Evolutionary conservation across 805 yeast species (phyloP).

Genomic region (Zygosaccharomyces lentus): DNA sequence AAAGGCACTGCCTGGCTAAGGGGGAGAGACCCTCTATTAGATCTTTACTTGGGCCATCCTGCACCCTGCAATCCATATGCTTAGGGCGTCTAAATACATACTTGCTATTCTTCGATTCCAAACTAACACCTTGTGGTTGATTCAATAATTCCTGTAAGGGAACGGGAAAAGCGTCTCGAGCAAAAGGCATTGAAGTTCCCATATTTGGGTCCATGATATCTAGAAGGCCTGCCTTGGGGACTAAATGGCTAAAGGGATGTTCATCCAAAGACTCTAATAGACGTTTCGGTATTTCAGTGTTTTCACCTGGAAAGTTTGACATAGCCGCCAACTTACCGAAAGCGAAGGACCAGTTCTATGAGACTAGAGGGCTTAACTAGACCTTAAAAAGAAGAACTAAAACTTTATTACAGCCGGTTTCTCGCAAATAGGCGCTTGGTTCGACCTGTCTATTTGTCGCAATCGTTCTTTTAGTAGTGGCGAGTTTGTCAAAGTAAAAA

Average conservation of each 20-base stretch:
- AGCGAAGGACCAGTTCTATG: neutral
- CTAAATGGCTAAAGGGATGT: conserved; percentile 27
- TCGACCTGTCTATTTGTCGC: neutral
- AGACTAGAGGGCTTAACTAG: too few species aligned
- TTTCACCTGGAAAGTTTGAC: conserved; percentile 31
- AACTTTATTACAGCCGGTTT: neutral
- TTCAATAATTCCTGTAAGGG: conserved; percentile 4
- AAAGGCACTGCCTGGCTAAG: conserved; percentile 19
- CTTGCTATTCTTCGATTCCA: conserved; percentile 2
- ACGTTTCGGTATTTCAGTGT: conserved; percentile 25
- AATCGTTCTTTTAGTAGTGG: neutral
- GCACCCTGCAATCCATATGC: neutral
- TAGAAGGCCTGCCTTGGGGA: conserved; percentile 29
- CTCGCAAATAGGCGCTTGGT: neutral
- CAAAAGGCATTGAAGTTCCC: conserved; percentile 7
- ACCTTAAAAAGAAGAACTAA: neutral
- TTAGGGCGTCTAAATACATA: conserved; percentile 21
- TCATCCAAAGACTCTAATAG: conserved; percentile 24
- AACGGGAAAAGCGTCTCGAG: conserved; percentile 8
- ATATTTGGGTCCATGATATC: conserved; percentile 15
- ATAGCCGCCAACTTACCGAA: conserved; percentile 27
- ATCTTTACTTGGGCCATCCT: neutral
- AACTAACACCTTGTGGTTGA: conserved; percentile 8
- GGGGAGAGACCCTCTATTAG: conserved; percentile 25
- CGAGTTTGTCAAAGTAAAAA: conserved; percentile 1